phyloP scores from a whole-genome alignment of 75 land plant species.

The Isoetes taiwanensis region DNA sequence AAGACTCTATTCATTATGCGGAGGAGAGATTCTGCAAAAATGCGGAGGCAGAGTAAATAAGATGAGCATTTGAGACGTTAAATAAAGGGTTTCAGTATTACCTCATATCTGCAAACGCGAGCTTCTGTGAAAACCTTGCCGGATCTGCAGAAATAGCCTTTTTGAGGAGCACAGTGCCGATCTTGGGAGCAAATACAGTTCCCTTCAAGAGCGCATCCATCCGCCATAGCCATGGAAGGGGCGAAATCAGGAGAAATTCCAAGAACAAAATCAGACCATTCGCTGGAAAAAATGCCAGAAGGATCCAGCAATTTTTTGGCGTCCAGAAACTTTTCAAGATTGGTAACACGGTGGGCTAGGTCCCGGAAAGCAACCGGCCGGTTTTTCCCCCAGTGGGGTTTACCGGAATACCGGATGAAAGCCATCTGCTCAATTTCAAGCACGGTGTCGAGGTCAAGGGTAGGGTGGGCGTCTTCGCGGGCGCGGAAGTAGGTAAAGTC shows the following conservation, averaged over 20 bases:
- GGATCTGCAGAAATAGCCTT: slow-evolving; percentile 42
- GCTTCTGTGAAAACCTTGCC: slow-evolving; percentile 53
- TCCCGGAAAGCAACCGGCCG: slow-evolving; percentile 43
- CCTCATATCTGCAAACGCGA: slow-evolving; percentile 38
- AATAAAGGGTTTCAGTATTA: too few species aligned
- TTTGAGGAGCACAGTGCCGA: slow-evolving; percentile 50
- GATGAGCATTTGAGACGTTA: too few species aligned
- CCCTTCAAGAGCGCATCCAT: slow-evolving; percentile 70
- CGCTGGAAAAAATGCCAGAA: slow-evolving; percentile 44
- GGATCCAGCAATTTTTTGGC: slow-evolving; percentile 47
- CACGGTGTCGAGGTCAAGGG: slow-evolving; percentile 44
- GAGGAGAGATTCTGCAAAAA: too few species aligned
- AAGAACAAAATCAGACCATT: slow-evolving; percentile 52
- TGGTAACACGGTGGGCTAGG: slow-evolving; percentile 27
- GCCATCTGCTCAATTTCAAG: slow-evolving; percentile 73
- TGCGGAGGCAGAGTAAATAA: too few species aligned
- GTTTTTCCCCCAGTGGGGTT: slow-evolving; percentile 90
- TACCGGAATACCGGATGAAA: slow-evolving; percentile 44
- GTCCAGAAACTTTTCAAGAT: slow-evolving; percentile 24
- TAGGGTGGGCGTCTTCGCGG: slow-evolving; percentile 28
- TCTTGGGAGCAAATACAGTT: slow-evolving; percentile 63
- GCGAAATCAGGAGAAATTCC: slow-evolving; percentile 17
- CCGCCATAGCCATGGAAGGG: background rate
- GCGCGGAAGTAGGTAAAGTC: slow-evolving; percentile 58
- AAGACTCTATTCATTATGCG: too few species aligned